Percentiles rank a stretch among this genome's conserved stretches.
These are phyloP conservation scores for Diaporthe sp. DNA, from an alignment of 2,329 filamentous ascomycete genomes.

Conservation along the genomic window DNA sequence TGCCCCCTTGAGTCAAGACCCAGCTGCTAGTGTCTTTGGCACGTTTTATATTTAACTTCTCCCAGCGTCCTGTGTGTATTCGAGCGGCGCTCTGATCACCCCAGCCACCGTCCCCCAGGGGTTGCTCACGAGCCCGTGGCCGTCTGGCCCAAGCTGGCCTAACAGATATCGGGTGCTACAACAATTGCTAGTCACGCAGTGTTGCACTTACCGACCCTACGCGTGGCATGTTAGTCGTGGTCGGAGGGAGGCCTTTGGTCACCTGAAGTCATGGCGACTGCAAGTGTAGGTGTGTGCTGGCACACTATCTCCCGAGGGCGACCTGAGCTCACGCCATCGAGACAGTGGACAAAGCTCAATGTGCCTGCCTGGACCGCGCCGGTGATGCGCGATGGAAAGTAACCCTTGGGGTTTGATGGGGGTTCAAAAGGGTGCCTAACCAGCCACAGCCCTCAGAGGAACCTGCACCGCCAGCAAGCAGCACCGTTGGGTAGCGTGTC, in stretches of 20 bases:
- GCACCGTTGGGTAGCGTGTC: slow-evolving; percentile 22
- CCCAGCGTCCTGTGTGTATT: not conserved
- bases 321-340: not conserved
- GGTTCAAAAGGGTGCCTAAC: not conserved
- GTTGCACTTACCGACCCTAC: slow-evolving; percentile 18
- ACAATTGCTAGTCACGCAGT: slow-evolving; percentile 19
- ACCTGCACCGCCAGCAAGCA: slow-evolving; percentile 6
- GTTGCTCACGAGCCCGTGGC: slow-evolving; percentile 5
- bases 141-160: slow-evolving; percentile 8
- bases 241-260: not conserved
- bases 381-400: not conserved
- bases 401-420: not conserved
- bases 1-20: slow-evolving; percentile 25
- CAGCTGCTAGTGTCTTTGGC: slow-evolving; percentile 23
- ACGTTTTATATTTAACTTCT: slow-evolving; percentile 24
- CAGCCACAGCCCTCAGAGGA: slow-evolving; percentile 8
- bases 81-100: slow-evolving; percentile 13
- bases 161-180: slow-evolving; percentile 17
- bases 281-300: not conserved
- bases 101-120: not conserved
- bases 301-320: not conserved
- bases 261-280: slow-evolving; percentile 4
- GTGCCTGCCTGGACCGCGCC: slow-evolving; percentile 12
- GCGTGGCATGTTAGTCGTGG: not conserved
- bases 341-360: not conserved